Base-by-base conservation (phyloP, 2,329 filamentous ascomycete species). In the Talaromyces atroroseus region DNA sequence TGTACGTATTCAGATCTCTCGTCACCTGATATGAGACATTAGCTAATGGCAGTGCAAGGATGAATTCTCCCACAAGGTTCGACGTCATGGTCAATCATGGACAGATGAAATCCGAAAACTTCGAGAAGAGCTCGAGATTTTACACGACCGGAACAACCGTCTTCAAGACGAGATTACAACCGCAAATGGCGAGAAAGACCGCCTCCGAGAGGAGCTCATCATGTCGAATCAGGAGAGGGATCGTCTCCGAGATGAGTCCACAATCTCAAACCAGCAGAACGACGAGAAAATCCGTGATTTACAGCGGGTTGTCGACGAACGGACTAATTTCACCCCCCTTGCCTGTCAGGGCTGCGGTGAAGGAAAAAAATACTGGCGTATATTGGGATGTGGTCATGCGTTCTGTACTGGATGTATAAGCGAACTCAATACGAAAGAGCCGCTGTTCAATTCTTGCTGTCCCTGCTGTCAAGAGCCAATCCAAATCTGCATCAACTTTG, bases 321-420 rank as follows among this genome's bases (percentile, higher is more conserved):
- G 24, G 8, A 26, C 4, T 4, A 26, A 26, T 4, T 26, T 26
- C 24, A 26, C 24, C 4, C 8, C 4, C 24, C 24, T 26, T 8
- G 4, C 8, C 24, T 26, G 24, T 26, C 24, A 26, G 24, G 24
- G 24, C 24, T 26, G 24, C 24, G 24, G 24, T 49, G 29, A 49
- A 49, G 26, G 14, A 20, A 49, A 49, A 6, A 49, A 23, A 49
- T 14, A 49, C 32, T 26, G 12, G 47, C 12, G 20, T 49, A 49
- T 49, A 49, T 49, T 49, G 18, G 5, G 47, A 49, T 49, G 20
- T 49, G n/a, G 26, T 49, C 26, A 49, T 49, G 26, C 12, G n/a
- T 49, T 49, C 47, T 49, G 29, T 49, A 32, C 47, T 49, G n/a
- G 47, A 49, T 49, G 16, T 49, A 49, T 44, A 44, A 21, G 40